Evolutionary conservation across 352 stramenopile species (phyloP), one percentile per base, ranked within the genome.

Genomic region (Aphanomyces cochlioides): DNA sequence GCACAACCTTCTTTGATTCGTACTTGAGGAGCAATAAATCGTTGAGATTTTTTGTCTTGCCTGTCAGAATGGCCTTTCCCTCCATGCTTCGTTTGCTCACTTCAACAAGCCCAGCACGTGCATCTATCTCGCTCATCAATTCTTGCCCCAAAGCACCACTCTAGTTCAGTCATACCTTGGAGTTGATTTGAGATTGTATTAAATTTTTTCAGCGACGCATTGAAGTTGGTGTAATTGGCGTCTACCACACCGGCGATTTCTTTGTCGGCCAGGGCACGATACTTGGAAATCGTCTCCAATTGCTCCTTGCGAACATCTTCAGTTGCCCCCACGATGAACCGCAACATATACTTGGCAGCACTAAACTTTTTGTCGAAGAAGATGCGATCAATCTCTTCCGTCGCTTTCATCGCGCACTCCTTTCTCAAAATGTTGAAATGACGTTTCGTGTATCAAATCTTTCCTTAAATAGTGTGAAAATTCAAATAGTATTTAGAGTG

Each of bases 321-420:
- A 3, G 84, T 82, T 15, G 84, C 84, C 8, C 76, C 80, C 3
- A 93, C 81, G 43, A 93, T 78, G 66, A 83, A 89, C 37, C 80
- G 84, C 73, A 95, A 82, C 80, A 93, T 89, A 76, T 92, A 91
- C 56, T 83, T 84, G 50, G 77, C 50, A 47, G 78, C 84, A 71
- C 75, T 93, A 72, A 95, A 95, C 68, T 90, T 90, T 74, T 93
- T 93, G 79, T 92, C 83, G 69, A 87, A 93, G 76, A 92, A 93
- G 64, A 74, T 74, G 10, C 84, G 66, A 70, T 95, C 87, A 72
- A 92, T 92, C 12, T 47, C 61, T 21, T 69, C 61, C 17, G 36
- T 39, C 41, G 61, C 61, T 37, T 69, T 69, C 61, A 69, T 69
- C 34, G 56, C 17, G 10, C 10, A n/a, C 10, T 12, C 10, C 43